phyloP scores from a whole-genome alignment of 176 grass and related monocot genomes.

The Triticum monococcum region DNA sequence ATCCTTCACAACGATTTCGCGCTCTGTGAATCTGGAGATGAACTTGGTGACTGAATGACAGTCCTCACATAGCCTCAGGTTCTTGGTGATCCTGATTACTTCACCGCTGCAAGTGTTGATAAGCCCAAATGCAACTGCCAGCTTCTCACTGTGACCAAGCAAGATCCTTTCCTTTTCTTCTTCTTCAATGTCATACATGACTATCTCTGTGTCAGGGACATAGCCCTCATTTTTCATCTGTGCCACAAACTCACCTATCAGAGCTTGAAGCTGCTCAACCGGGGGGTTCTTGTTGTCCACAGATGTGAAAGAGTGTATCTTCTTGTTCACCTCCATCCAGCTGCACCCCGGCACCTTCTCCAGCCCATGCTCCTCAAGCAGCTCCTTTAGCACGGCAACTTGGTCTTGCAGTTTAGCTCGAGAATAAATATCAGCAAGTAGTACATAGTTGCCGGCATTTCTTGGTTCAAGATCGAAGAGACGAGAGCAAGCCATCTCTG shows the following conservation, averaged over 20 bases:
- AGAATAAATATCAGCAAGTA: slow-evolving; percentile 82
- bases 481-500: slow-evolving; percentile 71
- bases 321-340: slow-evolving; percentile 94
- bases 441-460: slow-evolving; percentile 94
- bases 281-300: slow-evolving; percentile 68
- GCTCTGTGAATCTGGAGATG: slow-evolving; percentile 70
- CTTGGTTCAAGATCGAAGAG: slow-evolving; percentile 82
- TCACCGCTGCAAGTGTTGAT: slow-evolving; percentile 60
- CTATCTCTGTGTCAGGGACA: slow-evolving; percentile 59
- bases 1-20: slow-evolving; percentile 81
- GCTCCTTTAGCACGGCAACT: slow-evolving; percentile 59
- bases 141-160: slow-evolving; percentile 87
- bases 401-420: slow-evolving; percentile 62
- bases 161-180: slow-evolving; percentile 85
- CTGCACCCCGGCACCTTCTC: slow-evolving; percentile 82
- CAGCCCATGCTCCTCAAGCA: slow-evolving; percentile 60
- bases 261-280: slow-evolving; percentile 56
- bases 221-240: slow-evolving; percentile 72
- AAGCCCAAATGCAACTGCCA: slow-evolving; percentile 87
- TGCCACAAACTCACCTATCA: slow-evolving; percentile 53
- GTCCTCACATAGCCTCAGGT: slow-evolving; percentile 86
- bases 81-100: slow-evolving; percentile 85
- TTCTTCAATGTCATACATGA: slow-evolving; percentile 76
- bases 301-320: slow-evolving; percentile 59
- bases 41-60: slow-evolving; percentile 90